Evolutionary conservation across 257 asterid genomes (phyloP), one percentile per base, ranked within the genome.

Genomic region (Solanum chmielewskii): DNA sequence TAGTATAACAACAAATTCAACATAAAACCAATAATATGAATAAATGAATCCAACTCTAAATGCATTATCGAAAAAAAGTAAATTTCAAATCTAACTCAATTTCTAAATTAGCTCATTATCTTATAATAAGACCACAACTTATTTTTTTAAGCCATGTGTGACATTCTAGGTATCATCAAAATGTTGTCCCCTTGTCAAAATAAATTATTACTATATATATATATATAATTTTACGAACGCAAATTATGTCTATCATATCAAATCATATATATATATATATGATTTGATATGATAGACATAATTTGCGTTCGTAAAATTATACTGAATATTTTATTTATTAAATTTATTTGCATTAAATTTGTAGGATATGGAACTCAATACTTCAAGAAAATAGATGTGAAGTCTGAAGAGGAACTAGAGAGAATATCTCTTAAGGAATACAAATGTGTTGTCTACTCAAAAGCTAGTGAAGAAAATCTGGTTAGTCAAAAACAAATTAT

Each of bases 391-490:
- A 66, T 80, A 23, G 92, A 71, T 9, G 86, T 64, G 64, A 84
- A 85, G 81, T 64, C 89, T 59, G 41, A 73, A 73, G 33, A 70
- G 12, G 88, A 84, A 80, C 39, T 86, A 7, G 88, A 71, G 23
- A 90, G 83, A 59, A 44, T 91, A 16, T 44, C 91, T 88, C 83
- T 87, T 2, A 90, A 83, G n/a, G 89, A 91, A 71, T 88, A 93
- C 88, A 93, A 75, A 71, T 86, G 88, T 74, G 88, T 94, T 80
- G 87, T 93, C 64, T 91, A 95, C 91, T 93, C 98, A 3, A 94
- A 95, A 89, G 89, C 73, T 89, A 91, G 1, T 70, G 98, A 93
- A 91, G 97, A 95, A 83, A 87, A 80, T 86, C 87, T 95, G 96
- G 99, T 96, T 42, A 87, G 97, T 78, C 3, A 0, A 4, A 59